Base-by-base conservation (phyloP, 2,329 filamentous ascomycete species). In the Diaporthe sp. region DNA sequence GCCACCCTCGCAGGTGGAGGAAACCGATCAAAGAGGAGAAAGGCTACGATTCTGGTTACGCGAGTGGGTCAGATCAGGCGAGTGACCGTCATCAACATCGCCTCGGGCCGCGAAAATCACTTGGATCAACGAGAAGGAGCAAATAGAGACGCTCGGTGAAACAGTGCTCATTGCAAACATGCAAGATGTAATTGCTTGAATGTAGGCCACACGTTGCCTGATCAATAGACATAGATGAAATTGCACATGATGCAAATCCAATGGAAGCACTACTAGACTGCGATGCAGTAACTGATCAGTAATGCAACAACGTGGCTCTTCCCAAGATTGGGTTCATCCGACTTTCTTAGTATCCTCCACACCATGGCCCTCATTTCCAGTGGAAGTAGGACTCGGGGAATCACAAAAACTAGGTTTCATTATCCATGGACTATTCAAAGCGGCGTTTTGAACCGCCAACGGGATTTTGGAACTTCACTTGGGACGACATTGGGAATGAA, bases 31-130 rank as follows among this genome's bases (percentile, higher is more conserved):
- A 28, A 45, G 38, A 72, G 17, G 45, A 73, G 22, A 35, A 64
- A 22, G 71, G 54, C 47, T 66, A 73, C 55, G 71, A 73, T 38
- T 73, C 71, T 52, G 71, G 71, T n/a, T 73, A 73, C 25, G 60
- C 45, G 22, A 52, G 61, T 17, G 30, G 28, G 3, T 67, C 61
- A 25, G 61, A 67, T 30, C 61, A 38, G 6, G 25, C 30, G 1
- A 50, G 6, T 12, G 61, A 35, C 12, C 42, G 22, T 9, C 9
- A 15, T 30, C 25, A 64, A 19, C 8, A 4, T 52, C 30, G 30
- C 12, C 30, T 22, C 30, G 19, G 30, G 22, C 19, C 30, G 25
- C 22, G n/a, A 28, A 22, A 22, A n/a, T 3, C 61, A 67, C 13
- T 19, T 35, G 61, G 33, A 52, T 19, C 19, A 52, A 22, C 3